Conservation (phyloP, 805 yeast species). For the Candida michaelii region DNA sequence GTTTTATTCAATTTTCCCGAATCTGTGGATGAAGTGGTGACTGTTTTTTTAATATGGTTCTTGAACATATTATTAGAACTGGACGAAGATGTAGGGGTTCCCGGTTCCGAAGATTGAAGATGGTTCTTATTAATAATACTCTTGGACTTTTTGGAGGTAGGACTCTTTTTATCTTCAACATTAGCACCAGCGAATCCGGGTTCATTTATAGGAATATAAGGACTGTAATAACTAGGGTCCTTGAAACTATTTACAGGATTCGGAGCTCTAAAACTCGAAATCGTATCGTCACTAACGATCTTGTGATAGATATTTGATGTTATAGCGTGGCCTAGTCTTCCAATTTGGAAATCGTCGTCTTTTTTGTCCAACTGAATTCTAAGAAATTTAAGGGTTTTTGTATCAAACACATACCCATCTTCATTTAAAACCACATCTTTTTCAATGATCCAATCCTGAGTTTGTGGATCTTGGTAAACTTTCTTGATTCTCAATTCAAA, state of each 20-base stretch:
- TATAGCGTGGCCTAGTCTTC: constrained; percentile 35
- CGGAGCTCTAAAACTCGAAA: constrained; percentile 9
- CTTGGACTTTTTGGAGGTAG: constrained; percentile 6
- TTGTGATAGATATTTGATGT: constrained; percentile 23
- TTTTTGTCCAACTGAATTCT: constrained; percentile 32
- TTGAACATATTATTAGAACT: constrained; percentile 10
- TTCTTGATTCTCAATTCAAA: constrained; percentile 39
- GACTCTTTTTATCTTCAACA: constrained; percentile 5
- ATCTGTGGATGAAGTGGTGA: constrained; percentile 16
- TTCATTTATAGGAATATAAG: constrained; percentile 12
- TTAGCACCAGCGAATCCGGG: not conserved
- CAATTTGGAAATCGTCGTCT: constrained; percentile 17
- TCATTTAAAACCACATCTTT: constrained; percentile 50
- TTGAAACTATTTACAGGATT: constrained; percentile 12
- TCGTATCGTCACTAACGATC: constrained; percentile 8
- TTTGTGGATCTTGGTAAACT: constrained; percentile 21
- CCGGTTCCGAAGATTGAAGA: constrained; percentile 13
- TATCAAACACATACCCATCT: constrained; percentile 61
- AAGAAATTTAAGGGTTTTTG: constrained; percentile 46
- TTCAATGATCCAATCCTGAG: constrained; percentile 37
- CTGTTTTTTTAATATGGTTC: constrained; percentile 9
- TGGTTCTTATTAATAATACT: constrained; percentile 11
- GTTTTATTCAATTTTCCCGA: constrained; percentile 9
- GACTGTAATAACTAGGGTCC: constrained; percentile 14
- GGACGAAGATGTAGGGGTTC: constrained; percentile 11